These are phyloP conservation scores for Chrysopogon serrulatus DNA, from an alignment of 176 grass and related monocot species.

Conservation along the genomic window DNA sequence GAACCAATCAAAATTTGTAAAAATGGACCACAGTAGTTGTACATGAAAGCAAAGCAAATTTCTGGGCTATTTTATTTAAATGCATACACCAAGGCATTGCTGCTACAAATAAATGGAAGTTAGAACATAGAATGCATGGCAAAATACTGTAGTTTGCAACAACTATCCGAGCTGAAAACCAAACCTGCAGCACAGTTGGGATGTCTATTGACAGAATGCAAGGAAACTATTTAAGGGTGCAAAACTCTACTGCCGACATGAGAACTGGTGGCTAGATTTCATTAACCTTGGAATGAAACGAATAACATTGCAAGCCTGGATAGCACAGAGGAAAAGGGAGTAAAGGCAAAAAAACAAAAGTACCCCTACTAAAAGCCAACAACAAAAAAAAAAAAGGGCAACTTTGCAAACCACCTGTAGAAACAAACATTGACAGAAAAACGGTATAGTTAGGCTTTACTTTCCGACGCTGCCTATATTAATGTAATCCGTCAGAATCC, in stretches of 20 bases:
- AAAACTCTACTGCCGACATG: background rate
- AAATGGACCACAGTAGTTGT: background rate
- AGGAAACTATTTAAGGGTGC: background rate
- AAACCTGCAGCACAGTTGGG: background rate
- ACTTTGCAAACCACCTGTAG: conserved; percentile 26
- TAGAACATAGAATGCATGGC: background rate
- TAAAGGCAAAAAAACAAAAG: background rate
- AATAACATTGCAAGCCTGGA: background rate
- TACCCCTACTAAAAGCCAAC: conserved; percentile 34
- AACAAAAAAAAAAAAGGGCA: conserved; percentile 21
- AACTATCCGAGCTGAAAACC: background rate
- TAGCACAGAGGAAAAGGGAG: background rate
- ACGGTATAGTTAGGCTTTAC: background rate
- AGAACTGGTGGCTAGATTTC: background rate
- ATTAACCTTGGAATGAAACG: background rate
- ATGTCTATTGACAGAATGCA: background rate
- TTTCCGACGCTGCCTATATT: conserved; percentile 25
- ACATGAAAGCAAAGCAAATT: background rate
- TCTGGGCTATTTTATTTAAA: background rate
- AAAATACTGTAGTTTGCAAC: background rate
- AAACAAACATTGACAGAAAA: conserved; percentile 18
- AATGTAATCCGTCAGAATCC: conserved; percentile 24
- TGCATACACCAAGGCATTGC: background rate
- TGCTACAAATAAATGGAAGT: background rate
- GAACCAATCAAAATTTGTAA: background rate